phyloP scores from a whole-genome alignment of 2,329 filamentous ascomycete genomes.

The Claviceps sp. region DNA sequence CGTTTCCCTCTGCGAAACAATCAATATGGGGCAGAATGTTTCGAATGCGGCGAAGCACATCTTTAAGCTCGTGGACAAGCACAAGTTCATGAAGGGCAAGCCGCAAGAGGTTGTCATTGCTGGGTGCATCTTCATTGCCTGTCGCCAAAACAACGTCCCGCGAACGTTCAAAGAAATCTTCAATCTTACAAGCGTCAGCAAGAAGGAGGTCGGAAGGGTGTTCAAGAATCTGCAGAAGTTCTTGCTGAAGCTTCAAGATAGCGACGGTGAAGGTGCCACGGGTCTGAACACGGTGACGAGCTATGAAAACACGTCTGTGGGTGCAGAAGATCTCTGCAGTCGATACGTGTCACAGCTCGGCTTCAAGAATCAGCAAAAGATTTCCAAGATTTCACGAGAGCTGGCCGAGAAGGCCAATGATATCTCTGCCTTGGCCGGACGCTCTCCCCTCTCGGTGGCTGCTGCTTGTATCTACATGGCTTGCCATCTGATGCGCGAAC shows the following conservation, averaged over 20 bases:
- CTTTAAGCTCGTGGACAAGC: conserved; percentile 88
- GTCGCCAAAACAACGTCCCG: conserved; percentile 73
- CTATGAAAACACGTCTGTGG: conserved; percentile 67
- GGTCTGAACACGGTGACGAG: conserved; percentile 46
- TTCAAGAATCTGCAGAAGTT: conserved; percentile 91
- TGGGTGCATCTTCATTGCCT: conserved; percentile 94
- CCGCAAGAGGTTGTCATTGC: conserved; percentile 87
- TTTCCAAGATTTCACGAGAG: conserved; percentile 67
- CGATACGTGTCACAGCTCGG: conserved; percentile 81
- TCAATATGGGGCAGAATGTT: conserved; percentile 67
- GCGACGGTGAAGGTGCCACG: conserved; percentile 30
- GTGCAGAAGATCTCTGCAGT: conserved; percentile 70
- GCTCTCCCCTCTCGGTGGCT: conserved; percentile 85
- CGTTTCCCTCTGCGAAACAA: conserved; percentile 71
- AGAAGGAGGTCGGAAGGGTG: conserved; percentile 93
- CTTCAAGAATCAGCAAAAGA: conserved; percentile 55
- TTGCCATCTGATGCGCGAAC: conserved; percentile 69
- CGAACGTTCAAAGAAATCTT: conserved; percentile 93
- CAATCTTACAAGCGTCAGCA: conserved; percentile 81
- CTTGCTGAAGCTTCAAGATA: conserved; percentile 59
- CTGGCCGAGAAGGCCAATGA: conserved; percentile 66
- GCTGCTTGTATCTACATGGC: conserved; percentile 97
- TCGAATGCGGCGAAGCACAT: conserved; percentile 87
- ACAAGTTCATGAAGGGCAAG: conserved; percentile 90
- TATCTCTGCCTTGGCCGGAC: conserved; percentile 73